Evolutionary conservation across 495 filamentous ascomycete genomes (phyloP), one percentile per base, ranked within the genome.

Genomic region (Neurospora hispaniola): DNA sequence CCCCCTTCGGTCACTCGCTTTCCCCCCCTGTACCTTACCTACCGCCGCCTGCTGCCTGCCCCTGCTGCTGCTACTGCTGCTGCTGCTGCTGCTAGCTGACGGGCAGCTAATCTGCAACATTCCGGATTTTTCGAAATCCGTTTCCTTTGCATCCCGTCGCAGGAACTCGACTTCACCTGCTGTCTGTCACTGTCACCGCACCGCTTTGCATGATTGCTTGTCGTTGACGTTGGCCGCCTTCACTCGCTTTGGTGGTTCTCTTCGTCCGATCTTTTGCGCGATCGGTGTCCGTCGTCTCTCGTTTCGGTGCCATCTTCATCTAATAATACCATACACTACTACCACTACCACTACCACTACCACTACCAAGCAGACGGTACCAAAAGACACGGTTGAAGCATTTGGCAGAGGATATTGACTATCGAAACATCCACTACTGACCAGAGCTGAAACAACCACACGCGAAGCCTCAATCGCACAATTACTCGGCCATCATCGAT

Each of bases 171-270:
- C 54, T 27, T 66, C 35, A 38, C 35, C 35, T 6, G 35, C 35
- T 66, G 46, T 54, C 35, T 66, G 46, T 54, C 46, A 27, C 46
- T 59, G 48, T 59, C 48, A 59, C 12, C 27, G 48, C 48, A 59
- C 23, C 48, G 48, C 48, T 27, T 59, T 46, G 69, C 70, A 54
- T n/a, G n/a, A n/a, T 59, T 72, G 68, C 54, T 74, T 66, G 73
- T 71, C 70, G 41, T 46, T 72, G 74, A 62, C 42, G 46, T 48
- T 76, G 73, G 73, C 79, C 76, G 76, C 78, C 79, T 35, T 87
- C 84, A 85, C 80, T 86, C 84, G 85, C 80, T 87, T 79, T 84
- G 81, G 82, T 82, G 82, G 79, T 79, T 78, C 78, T 76, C 74
- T 80, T 82, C 74, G 69, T 79, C 77, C 82, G 78, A 78, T 82